A percentile compares a stretch with the other conserved stretches of the same genome.
Conservation (phyloP, 2,329 filamentous ascomycete species). For the Ophiocordyceps camponoti-rufipedis region DNA sequence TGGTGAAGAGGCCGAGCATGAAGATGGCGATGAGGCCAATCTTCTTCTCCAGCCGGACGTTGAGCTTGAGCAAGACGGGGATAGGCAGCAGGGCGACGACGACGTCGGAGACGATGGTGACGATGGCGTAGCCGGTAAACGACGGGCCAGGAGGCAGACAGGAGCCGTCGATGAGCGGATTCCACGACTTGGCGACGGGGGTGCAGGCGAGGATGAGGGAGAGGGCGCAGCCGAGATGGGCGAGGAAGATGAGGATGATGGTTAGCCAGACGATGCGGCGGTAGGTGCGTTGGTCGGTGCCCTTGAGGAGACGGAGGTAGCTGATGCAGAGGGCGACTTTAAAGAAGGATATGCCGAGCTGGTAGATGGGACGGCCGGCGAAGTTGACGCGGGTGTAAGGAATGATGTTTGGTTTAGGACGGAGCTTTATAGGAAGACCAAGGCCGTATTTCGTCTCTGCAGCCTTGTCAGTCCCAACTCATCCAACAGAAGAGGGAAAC, state of each 20-base stretch:
- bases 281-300: constrained; percentile 26
- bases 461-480: too few species aligned
- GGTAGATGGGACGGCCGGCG: constrained; percentile 33
- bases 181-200: constrained; percentile 29
- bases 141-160: constrained; percentile 28
- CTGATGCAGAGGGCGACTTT: constrained; percentile 34
- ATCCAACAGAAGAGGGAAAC: too few species aligned
- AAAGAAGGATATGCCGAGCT: constrained; percentile 36
- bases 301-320: constrained; percentile 30
- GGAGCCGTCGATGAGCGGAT: constrained; percentile 16
- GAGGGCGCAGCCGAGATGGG: constrained; percentile 28
- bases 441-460: constrained; percentile 34
- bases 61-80: constrained; percentile 27
- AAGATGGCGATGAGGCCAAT: constrained; percentile 32
- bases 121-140: constrained; percentile 31
- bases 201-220: constrained; percentile 30
- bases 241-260: constrained; percentile 22
- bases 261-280: constrained; percentile 23
- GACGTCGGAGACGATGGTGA: constrained; percentile 32
- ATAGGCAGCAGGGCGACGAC: constrained; percentile 30
- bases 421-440: constrained; percentile 23
- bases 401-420: constrained; percentile 23
- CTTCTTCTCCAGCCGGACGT: constrained; percentile 29
- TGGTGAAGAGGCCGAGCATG: constrained; percentile 33
- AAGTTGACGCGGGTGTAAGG: constrained; percentile 31